A percentile compares a stretch with the other conserved stretches of the same genome.
Evolutionary conservation across 2,329 filamentous ascomycete species (phyloP).

Genomic region (Amesomyces nigricolor): DNA sequence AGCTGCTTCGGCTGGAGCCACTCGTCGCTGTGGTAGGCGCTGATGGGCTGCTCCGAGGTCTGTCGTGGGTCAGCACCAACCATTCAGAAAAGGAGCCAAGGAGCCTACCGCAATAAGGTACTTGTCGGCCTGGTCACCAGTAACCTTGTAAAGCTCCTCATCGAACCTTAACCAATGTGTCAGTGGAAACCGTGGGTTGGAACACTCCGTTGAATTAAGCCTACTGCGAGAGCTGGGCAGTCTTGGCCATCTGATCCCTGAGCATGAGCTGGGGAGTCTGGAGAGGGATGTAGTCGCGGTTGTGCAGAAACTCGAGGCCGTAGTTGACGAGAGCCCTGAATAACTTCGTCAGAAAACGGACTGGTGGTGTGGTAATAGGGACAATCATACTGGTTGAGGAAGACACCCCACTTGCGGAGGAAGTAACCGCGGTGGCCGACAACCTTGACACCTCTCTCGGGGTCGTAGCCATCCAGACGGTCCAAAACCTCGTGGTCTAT

Average conservation of each 20-base stretch:
- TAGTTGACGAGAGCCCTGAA: slow-evolving; percentile 87
- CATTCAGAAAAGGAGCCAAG: neutral
- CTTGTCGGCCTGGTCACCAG: slow-evolving; percentile 85
- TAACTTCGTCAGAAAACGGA: neutral
- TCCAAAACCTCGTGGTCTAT: slow-evolving; percentile 81
- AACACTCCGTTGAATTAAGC: neutral
- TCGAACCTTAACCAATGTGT: slow-evolving; percentile 54
- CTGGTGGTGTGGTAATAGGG: neutral
- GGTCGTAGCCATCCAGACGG: slow-evolving; percentile 84
- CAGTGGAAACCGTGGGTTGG: neutral
- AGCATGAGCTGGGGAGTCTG: slow-evolving; percentile 94
- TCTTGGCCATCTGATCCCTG: slow-evolving; percentile 95
- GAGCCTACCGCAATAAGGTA: slow-evolving; percentile 52
- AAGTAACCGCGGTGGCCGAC: slow-evolving; percentile 95
- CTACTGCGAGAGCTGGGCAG: slow-evolving; percentile 80
- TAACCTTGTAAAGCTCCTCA: slow-evolving; percentile 96
- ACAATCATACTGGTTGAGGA: slow-evolving; percentile 25
- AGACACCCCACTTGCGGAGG: slow-evolving; percentile 77
- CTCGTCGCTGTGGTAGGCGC: slow-evolving; percentile 85
- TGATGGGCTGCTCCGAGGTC: slow-evolving; percentile 89
- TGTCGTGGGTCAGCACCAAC: slow-evolving; percentile 4
- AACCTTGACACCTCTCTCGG: slow-evolving; percentile 86
- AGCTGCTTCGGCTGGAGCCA: slow-evolving; percentile 83
- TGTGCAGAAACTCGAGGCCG: slow-evolving; percentile 79
- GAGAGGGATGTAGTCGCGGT: slow-evolving; percentile 74